phyloP scores from a whole-genome alignment of 2,329 filamentous ascomycete species.

The Hypocreales sp. region DNA sequence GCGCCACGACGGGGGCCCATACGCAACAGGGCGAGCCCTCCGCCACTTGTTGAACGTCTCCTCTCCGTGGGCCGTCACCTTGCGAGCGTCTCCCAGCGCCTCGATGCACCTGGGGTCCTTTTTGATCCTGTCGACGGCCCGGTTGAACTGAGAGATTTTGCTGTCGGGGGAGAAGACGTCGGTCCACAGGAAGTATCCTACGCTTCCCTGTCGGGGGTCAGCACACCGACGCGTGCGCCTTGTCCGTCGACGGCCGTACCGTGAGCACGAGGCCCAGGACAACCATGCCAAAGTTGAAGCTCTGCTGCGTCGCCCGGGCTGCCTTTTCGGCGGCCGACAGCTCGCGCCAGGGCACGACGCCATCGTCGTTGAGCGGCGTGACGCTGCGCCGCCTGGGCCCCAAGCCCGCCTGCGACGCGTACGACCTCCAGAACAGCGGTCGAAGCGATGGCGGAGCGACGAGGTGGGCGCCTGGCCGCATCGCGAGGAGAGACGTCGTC shows the following conservation, averaged over 20 bases:
- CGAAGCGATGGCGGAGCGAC: constrained; percentile 14
- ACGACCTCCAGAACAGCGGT: constrained; percentile 29
- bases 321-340: constrained; percentile 66
- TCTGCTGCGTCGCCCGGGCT: constrained; percentile 75
- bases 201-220: constrained; percentile 40
- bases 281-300: constrained; percentile 72
- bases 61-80: constrained; percentile 72
- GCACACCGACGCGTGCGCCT: background rate
- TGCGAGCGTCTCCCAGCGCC: constrained; percentile 56
- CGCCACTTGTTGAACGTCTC: constrained; percentile 72
- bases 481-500: constrained; percentile 18
- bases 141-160: constrained; percentile 79
- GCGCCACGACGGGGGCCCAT: constrained; percentile 5
- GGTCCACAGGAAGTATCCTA: constrained; percentile 62
- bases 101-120: constrained; percentile 54
- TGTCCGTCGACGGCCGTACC: constrained; percentile 27
- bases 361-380: constrained; percentile 77
- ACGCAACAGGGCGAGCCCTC: constrained; percentile 46
- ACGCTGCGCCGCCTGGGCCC: constrained; percentile 49
- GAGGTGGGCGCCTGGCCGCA: constrained; percentile 16
- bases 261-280: constrained; percentile 61
- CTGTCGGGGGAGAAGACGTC: constrained; percentile 77
- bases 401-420: constrained; percentile 41
- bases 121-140: constrained; percentile 66
- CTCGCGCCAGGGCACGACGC: constrained; percentile 64